A percentile compares a stretch with the other conserved stretches of the same genome.
Evolutionary conservation across 2,329 filamentous ascomycete genomes (phyloP).

Genomic region (Botrytis sinoallii): DNA sequence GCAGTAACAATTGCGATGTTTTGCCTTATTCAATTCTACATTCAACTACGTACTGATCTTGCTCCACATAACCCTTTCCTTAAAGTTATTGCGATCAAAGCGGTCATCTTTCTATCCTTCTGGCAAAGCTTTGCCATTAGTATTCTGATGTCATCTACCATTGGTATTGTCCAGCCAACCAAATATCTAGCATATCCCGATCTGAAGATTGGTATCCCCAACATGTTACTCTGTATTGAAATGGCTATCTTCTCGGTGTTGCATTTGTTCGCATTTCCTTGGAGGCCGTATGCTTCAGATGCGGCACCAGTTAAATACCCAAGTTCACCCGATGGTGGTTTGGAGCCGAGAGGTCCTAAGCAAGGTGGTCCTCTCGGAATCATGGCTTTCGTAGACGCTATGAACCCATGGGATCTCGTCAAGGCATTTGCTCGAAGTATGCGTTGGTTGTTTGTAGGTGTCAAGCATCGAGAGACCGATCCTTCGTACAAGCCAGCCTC

Average conservation of each 20-base stretch:
- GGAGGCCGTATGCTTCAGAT: constrained; percentile 58
- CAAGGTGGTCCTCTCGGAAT: constrained; percentile 63
- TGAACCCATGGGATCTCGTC: constrained; percentile 79
- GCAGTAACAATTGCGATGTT: constrained; percentile 85
- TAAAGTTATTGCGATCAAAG: constrained; percentile 82
- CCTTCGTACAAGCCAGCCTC: constrained; percentile 44
- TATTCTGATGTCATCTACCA: constrained; percentile 52
- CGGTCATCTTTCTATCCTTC: constrained; percentile 88
- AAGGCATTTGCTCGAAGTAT: constrained; percentile 72
- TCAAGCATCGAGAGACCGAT: constrained; percentile 56
- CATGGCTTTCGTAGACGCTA: constrained; percentile 64
- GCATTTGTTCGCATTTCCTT: constrained; percentile 81
- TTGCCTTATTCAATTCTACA: constrained; percentile 82
- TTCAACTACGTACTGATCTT: constrained; percentile 69
- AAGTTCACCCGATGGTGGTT: background rate
- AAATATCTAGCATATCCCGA: constrained; percentile 65
- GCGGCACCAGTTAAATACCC: constrained; percentile 6
- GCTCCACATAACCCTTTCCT: constrained; percentile 68
- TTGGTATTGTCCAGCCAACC: constrained; percentile 40
- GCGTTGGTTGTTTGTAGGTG: constrained; percentile 76
- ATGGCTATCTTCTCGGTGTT: constrained; percentile 79
- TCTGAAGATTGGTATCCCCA: constrained; percentile 76
- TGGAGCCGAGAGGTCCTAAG: constrained; percentile 49
- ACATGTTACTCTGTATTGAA: constrained; percentile 74
- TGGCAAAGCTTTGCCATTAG: constrained; percentile 71